Percentiles rank a stretch among this genome's conserved stretches.
Evolutionary conservation across 1,284 basidiomycete genomes (phyloP).

Genomic region (Pseudozyma hubeiensis): DNA sequence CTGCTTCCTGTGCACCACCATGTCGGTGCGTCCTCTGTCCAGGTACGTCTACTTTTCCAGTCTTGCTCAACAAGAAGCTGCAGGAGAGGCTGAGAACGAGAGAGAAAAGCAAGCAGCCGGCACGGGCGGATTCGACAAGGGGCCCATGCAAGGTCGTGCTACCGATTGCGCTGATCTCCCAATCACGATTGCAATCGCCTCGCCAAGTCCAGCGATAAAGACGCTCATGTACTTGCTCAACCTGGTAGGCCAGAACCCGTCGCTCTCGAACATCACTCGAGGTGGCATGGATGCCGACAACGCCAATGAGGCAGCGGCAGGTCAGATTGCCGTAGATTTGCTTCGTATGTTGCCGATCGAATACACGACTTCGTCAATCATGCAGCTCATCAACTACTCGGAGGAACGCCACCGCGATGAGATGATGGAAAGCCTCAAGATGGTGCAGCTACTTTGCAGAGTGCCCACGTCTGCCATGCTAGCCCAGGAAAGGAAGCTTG

Average conservation of each 20-base stretch:
- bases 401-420: slow-evolving; percentile 46
- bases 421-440: slow-evolving; percentile 48
- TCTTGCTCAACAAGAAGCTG: slow-evolving; percentile 12
- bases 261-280: not conserved
- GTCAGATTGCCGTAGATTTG: slow-evolving; percentile 46
- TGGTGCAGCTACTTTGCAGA: slow-evolving; percentile 27
- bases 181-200: slow-evolving; percentile 49
- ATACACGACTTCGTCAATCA: slow-evolving; percentile 46
- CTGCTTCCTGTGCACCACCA: slow-evolving; percentile 50
- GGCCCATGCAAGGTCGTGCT: not conserved
- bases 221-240: slow-evolving; percentile 50
- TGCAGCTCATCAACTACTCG: slow-evolving; percentile 47
- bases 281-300: not conserved
- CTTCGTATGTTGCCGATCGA: slow-evolving; percentile 46
- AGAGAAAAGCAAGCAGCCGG: slow-evolving; percentile 7
- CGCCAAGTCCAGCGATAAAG: slow-evolving; percentile 42
- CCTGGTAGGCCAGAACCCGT: slow-evolving; percentile 23
- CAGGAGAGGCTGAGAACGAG: not conserved
- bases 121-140: not conserved
- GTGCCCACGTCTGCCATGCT: slow-evolving; percentile 39
- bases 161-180: slow-evolving; percentile 29
- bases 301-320: not conserved
- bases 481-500: slow-evolving; percentile 26
- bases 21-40: slow-evolving; percentile 46
- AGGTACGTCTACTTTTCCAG: slow-evolving; percentile 44